Percentiles rank a stretch among this genome's conserved stretches.
These are phyloP conservation scores for Plectosphaerella plurivora DNA, from an alignment of 2,329 filamentous ascomycete species.

Conservation along the genomic window DNA sequence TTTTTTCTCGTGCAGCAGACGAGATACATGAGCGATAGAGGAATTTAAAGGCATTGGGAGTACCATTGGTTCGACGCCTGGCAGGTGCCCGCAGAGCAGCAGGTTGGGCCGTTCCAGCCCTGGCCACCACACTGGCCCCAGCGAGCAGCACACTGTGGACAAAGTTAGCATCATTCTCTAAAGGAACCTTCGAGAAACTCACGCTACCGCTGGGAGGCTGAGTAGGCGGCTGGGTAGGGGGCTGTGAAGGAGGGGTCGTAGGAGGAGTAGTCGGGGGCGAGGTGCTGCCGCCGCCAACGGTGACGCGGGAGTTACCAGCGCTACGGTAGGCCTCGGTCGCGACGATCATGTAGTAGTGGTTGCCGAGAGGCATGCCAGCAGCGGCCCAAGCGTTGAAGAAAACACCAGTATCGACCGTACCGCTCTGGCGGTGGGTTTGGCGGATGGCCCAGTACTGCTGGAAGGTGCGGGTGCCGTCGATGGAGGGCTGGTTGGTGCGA, in stretches of 20 bases:
- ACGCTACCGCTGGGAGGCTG: constrained; percentile 4
- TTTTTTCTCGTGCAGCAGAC: background rate
- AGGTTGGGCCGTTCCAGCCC: constrained; percentile 17
- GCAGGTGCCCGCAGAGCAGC: constrained; percentile 18
- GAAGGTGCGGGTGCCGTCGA: constrained; percentile 50
- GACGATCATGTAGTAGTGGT: constrained; percentile 48
- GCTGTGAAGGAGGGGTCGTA: background rate
- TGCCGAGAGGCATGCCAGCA: constrained; percentile 42
- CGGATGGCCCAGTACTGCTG: constrained; percentile 48
- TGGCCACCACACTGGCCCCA: constrained; percentile 17
- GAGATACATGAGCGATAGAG: background rate
- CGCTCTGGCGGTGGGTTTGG: constrained; percentile 42
- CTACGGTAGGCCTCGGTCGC: constrained; percentile 44
- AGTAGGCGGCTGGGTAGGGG: background rate
- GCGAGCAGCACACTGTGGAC: constrained; percentile 10
- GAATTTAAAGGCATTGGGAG: constrained; percentile 13
- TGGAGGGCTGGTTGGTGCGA: constrained; percentile 45
- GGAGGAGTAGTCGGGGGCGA: constrained; percentile 1
- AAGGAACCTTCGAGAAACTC: background rate
- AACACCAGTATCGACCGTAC: constrained; percentile 45
- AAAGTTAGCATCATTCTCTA: background rate
- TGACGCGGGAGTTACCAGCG: constrained; percentile 19
- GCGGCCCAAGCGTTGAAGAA: constrained; percentile 52
- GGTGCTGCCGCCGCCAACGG: constrained; percentile 4
- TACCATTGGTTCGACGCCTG: constrained; percentile 17